phyloP scores from a whole-genome alignment of 1,284 basidiomycete genomes.

The Singerocomus rubriflavus region DNA sequence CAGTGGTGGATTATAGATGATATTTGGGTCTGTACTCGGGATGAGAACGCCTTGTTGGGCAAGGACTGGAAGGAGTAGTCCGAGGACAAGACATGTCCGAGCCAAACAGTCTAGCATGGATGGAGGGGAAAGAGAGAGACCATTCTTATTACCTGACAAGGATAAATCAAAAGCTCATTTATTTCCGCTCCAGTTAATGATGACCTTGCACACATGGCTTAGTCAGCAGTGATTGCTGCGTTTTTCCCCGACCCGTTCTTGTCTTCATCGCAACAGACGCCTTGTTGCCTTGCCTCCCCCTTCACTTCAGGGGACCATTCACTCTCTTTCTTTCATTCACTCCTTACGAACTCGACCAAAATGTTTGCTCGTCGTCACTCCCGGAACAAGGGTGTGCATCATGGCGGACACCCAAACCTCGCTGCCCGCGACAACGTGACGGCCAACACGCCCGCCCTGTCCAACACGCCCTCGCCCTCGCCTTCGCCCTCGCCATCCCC shows the following conservation, averaged over 20 bases:
- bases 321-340: slow-evolving; percentile 10
- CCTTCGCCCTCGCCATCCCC: background rate
- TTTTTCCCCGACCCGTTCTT: background rate
- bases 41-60: slow-evolving; percentile 40
- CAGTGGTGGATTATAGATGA: slow-evolving; percentile 50
- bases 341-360: slow-evolving; percentile 23
- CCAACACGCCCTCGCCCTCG: background rate
- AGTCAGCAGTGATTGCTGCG: slow-evolving; percentile 1
- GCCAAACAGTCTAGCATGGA: slow-evolving; percentile 26
- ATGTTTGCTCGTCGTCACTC: slow-evolving; percentile 16
- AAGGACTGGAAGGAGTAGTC: slow-evolving; percentile 1
- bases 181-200: slow-evolving; percentile 19
- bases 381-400: slow-evolving; percentile 14
- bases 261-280: background rate
- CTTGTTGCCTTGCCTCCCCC: background rate
- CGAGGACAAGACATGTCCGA: slow-evolving; percentile 16
- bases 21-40: slow-evolving; percentile 38
- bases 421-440: background rate
- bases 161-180: background rate
- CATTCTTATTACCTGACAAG: slow-evolving; percentile 10
- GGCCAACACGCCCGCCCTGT: accelerated
- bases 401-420: background rate
- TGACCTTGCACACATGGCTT: too few species aligned
- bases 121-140: background rate
- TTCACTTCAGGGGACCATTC: slow-evolving; percentile 1